Conservation (phyloP, 331 rosid species). For the Stylosanthes scabra region DNA sequence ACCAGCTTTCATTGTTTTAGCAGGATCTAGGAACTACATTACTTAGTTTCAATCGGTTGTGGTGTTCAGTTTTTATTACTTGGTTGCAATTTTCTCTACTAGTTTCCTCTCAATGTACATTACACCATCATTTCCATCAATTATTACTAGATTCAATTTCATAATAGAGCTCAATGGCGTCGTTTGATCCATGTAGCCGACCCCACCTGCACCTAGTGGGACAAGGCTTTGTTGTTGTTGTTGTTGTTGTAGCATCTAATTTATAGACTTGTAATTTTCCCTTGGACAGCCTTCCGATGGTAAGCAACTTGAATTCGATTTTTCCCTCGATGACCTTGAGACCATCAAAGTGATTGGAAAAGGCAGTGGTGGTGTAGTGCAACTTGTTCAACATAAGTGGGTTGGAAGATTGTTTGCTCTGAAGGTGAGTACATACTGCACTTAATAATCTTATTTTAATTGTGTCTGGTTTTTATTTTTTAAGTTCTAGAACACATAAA, state of each 20-base stretch:
- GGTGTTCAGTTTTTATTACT: conserved; percentile 25
- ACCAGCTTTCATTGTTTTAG: background rate
- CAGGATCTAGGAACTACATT: conserved; percentile 13
- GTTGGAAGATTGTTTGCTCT: conserved; percentile 87
- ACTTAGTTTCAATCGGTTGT: conserved; percentile 5
- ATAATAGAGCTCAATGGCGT: too few species aligned
- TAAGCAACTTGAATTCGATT: conserved; percentile 74
- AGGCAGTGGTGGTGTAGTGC: conserved; percentile 97
- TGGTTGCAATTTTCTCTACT: conserved; percentile 16
- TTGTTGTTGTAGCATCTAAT: conserved; percentile 8
- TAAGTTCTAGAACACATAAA: conserved; percentile 24
- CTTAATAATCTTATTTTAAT: background rate
- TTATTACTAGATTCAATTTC: background rate
- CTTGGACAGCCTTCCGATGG: conserved; percentile 69
- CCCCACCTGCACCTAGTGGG: too few species aligned
- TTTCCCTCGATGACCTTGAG: conserved; percentile 89
- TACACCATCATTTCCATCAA: conserved; percentile 10
- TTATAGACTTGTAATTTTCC: conserved; percentile 31
- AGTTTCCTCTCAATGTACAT: conserved; percentile 23
- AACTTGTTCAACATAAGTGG: conserved; percentile 99
- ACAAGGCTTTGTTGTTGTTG: too few species aligned
- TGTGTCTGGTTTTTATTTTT: conserved; percentile 1
- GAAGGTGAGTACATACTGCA: conserved; percentile 63
- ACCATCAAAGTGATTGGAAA: conserved; percentile 92
- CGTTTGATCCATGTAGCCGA: too few species aligned